Base-by-base conservation (phyloP, 2,329 filamentous ascomycete species). In the Beauveria brongniartii region DNA sequence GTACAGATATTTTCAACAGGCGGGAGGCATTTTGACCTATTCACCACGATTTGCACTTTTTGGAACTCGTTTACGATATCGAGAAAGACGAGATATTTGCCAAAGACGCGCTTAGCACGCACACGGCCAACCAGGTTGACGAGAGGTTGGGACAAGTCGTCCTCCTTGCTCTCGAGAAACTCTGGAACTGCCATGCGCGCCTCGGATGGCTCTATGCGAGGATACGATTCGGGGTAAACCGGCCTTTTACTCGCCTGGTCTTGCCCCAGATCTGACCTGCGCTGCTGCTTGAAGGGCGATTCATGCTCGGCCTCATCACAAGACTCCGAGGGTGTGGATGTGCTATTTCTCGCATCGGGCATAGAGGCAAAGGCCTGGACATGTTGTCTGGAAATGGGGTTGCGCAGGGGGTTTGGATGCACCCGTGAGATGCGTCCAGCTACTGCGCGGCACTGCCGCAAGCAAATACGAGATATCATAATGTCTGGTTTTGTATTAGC, bases 31-130 rank as follows among this genome's bases (percentile, higher is more conserved):
- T 79, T 82, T 62, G 80, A 79, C 67, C 87, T 80, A 73, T 90
- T 89, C 72, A 89, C 82, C 77, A 96, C 85, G 63, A 87, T 81
- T 75, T 99, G 94, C 40, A 95, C 74, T 65, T 81, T 83, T 66
- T 85, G 76, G 61, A 86, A 88, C 70, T 91, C 85, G 71, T 91
- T 86, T 66, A 86, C 79, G 55, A 97, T 77, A 74, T 94, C 89
- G 66, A 97, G 73, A 73, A 99, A 99, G 64, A 91, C 79, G 67
- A 99, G 85, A 74, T 89, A 91, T 67, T 84, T 87, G 66, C 92
- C 87, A 59, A 85, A 82, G 53, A 83, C 79, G 64, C 91, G 89
- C 70, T 89, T 82, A 52, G 86, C 86, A 68, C 82, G 80, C 64
- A 96, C 81, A 71, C 91, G 91, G 73, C 92, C 91, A 57, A 67